These are phyloP conservation scores for Hyaloscypha finlandica DNA, from an alignment of 495 filamentous ascomycete species.

Conservation along the genomic window DNA sequence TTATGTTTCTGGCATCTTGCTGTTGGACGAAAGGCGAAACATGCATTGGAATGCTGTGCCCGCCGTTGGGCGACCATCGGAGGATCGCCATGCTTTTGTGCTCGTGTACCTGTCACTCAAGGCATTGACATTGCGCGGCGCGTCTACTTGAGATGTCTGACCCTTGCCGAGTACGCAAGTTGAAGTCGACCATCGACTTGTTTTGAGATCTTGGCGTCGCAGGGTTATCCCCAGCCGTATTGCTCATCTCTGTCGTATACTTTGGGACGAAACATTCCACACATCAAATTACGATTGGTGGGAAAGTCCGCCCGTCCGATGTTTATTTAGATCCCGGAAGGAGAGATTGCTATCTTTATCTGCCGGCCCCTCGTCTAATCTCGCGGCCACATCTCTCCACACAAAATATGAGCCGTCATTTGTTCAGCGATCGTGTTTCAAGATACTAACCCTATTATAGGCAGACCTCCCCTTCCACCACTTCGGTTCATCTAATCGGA, in stretches of 20 bases:
- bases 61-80: not conserved
- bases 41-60: not conserved
- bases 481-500: constrained; percentile 77
- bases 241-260: not conserved
- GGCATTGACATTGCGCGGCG: constrained; percentile 1
- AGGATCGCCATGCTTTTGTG: not conserved
- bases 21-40: not conserved
- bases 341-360: constrained; percentile 15
- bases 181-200: constrained; percentile 2
- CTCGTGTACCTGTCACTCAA: constrained; percentile 16
- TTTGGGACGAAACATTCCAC: not conserved
- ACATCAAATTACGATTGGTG: not conserved
- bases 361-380: constrained; percentile 16
- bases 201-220: constrained; percentile 16
- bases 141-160: constrained; percentile 8
- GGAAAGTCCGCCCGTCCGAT: constrained; percentile 18
- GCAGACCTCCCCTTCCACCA: constrained; percentile 64
- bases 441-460: constrained; percentile 44
- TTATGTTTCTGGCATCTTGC: not conserved
- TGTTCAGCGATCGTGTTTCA: constrained; percentile 24
- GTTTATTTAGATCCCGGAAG: constrained; percentile 7
- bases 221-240: not conserved
- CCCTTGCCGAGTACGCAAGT: constrained; percentile 10
- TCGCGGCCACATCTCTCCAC: constrained; percentile 9
- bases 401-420: constrained; percentile 5